phyloP scores from a whole-genome alignment of 345 rosid species.

The Euclidium syriacum region DNA sequence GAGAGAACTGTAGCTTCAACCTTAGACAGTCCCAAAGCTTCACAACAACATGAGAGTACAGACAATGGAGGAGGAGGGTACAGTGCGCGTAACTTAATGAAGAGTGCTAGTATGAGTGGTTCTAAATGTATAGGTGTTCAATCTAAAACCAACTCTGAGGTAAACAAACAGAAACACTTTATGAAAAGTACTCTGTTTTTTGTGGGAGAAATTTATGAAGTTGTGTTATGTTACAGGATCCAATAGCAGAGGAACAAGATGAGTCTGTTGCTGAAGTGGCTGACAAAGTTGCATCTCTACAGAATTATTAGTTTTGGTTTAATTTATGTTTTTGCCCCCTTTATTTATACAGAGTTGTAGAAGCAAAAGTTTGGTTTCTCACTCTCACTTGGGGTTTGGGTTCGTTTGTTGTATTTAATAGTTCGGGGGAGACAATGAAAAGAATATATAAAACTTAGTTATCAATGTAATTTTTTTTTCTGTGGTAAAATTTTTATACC shows the following conservation, averaged over 20 bases:
- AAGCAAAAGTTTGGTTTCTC: slow-evolving; percentile 12
- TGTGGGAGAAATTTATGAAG: not conserved
- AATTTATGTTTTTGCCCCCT: not conserved
- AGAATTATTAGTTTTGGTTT: slow-evolving; percentile 15
- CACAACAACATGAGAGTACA: slow-evolving; percentile 32
- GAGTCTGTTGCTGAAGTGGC: slow-evolving; percentile 44
- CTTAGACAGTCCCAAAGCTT: slow-evolving; percentile 41
- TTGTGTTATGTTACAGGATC: slow-evolving; percentile 22
- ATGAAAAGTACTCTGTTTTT: not conserved
- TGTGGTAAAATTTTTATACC: not conserved
- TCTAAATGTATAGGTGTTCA: slow-evolving; percentile 72
- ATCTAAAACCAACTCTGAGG: slow-evolving; percentile 41
- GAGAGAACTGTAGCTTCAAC: slow-evolving; percentile 46
- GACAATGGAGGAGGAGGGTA: slow-evolving; percentile 33
- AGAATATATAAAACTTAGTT: not conserved
- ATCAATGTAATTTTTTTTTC: not conserved
- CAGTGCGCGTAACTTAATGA: slow-evolving; percentile 65
- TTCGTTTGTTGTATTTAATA: not conserved
- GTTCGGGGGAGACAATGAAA: not conserved
- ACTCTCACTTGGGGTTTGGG: slow-evolving; percentile 10
- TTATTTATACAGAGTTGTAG: slow-evolving; percentile 5
- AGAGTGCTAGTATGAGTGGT: slow-evolving; percentile 91
- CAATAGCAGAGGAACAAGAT: slow-evolving; percentile 40
- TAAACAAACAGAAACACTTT: slow-evolving; percentile 14
- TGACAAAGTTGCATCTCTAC: slow-evolving; percentile 45